Conservation (phyloP, 202 grass and related monocot genomes). For the Schoenoplectus tabernaemontani region DNA sequence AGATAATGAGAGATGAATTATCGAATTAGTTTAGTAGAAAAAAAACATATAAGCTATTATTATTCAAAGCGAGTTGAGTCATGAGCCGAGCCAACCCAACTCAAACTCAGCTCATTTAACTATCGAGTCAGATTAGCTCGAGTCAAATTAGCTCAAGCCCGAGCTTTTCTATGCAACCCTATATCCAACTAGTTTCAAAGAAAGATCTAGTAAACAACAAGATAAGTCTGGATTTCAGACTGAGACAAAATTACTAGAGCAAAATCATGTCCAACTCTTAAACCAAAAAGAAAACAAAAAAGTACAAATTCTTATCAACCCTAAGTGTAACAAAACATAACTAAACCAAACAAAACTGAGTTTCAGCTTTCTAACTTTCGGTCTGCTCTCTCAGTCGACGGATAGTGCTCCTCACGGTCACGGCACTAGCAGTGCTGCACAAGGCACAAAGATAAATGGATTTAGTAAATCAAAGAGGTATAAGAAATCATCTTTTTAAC, state of each 20-base stretch:
- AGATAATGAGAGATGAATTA: too few species aligned
- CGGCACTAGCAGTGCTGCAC: slow-evolving; percentile 60
- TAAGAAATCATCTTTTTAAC: background rate
- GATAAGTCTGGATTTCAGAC: background rate
- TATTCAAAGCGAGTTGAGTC: too few species aligned
- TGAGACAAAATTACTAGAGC: background rate
- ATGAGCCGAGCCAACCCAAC: too few species aligned
- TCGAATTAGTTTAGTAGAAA: too few species aligned
- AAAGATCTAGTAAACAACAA: background rate
- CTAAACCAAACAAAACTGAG: slow-evolving; percentile 1
- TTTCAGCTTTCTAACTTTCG: slow-evolving; percentile 28
- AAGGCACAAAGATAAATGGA: background rate
- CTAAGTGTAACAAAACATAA: background rate
- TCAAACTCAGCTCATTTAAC: too few species aligned
- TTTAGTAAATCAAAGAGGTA: background rate
- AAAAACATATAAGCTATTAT: too few species aligned
- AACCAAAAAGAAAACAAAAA: background rate
- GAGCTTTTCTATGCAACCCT: too few species aligned
- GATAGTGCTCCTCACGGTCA: slow-evolving; percentile 71
- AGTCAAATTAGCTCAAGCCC: too few species aligned
- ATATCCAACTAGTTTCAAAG: background rate
- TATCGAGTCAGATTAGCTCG: too few species aligned
- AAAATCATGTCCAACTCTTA: background rate
- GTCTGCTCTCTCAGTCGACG: slow-evolving; percentile 82
- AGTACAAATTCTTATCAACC: background rate